Evolutionary conservation across 2,329 filamentous ascomycete species (phyloP).

Genomic region (Coleophoma crateriformis): DNA sequence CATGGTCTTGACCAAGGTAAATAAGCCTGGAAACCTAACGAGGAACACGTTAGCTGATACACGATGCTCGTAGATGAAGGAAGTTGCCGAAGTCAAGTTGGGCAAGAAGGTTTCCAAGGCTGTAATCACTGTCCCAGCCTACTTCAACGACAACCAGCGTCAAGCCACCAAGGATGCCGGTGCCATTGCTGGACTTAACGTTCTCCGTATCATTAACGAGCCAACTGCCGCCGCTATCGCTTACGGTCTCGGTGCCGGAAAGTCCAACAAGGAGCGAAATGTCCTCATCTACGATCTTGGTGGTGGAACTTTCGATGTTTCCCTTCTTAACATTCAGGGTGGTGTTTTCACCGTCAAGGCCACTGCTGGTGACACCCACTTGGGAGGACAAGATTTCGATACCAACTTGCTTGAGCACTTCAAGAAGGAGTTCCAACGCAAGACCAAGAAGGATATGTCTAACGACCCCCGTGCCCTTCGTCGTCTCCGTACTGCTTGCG

Average conservation of each 20-base stretch:
- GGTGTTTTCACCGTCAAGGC: slow-evolving; percentile 99
- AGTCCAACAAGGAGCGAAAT: slow-evolving; percentile 96
- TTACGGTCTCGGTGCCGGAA: slow-evolving; percentile 93
- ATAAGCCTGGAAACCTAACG: slow-evolving; percentile 10
- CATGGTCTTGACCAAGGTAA: slow-evolving; percentile 96
- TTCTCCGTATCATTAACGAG: slow-evolving; percentile 99
- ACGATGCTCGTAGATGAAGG: slow-evolving; percentile 73
- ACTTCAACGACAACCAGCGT: slow-evolving; percentile 99
- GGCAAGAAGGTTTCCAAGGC: slow-evolving; percentile 99
- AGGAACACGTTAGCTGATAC: background rate
- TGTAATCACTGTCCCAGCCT: slow-evolving; percentile 96
- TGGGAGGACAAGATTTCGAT: slow-evolving; percentile 95
- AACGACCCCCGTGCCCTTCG: slow-evolving; percentile 88
- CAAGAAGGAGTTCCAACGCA: slow-evolving; percentile 87
- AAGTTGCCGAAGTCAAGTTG: slow-evolving; percentile 96
- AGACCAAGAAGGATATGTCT: slow-evolving; percentile 75
- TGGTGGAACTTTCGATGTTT: slow-evolving; percentile 99
- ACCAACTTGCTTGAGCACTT: slow-evolving; percentile 94
- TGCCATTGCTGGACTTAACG: slow-evolving; percentile 94
- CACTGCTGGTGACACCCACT: slow-evolving; percentile 93
- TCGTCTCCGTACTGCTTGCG: slow-evolving; percentile 94
- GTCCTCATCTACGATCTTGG: slow-evolving; percentile 99
- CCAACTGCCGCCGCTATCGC: slow-evolving; percentile 96
- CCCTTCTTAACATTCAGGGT: slow-evolving; percentile 96
- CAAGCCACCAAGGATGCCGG: slow-evolving; percentile 99